phyloP scores from a whole-genome alignment of 2,329 filamentous ascomycete species.

The Calonectria fujianensis region DNA sequence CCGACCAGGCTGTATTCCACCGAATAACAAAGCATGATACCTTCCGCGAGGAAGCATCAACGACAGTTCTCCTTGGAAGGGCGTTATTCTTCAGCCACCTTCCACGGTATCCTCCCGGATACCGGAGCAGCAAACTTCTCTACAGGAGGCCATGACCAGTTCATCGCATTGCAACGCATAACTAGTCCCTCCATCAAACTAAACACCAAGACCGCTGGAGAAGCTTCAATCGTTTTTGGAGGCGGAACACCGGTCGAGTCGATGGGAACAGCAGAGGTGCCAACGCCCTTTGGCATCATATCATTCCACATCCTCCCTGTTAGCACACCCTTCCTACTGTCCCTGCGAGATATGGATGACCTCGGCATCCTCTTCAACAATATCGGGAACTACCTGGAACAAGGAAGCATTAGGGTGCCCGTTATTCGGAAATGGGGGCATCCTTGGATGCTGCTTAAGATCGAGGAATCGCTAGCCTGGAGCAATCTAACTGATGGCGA shows the following conservation, averaged over 20 bases:
- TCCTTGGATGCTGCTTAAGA: not conserved
- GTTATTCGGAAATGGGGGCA: not conserved
- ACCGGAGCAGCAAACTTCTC: not conserved
- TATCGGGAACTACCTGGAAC: not conserved
- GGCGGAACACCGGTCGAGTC: not conserved
- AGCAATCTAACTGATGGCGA: not conserved
- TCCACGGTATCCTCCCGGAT: not conserved
- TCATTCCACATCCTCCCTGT: not conserved
- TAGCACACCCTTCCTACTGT: not conserved
- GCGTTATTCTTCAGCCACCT: not conserved
- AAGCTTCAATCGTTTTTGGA: not conserved
- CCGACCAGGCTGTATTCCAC: too few species aligned
- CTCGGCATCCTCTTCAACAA: not conserved
- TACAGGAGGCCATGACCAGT: not conserved
- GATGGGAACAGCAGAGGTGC: not conserved
- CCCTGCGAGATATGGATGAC: not conserved
- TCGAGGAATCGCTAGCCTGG: not conserved
- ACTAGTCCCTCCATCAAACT: not conserved
- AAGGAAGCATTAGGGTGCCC: not conserved
- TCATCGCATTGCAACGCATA: not conserved
- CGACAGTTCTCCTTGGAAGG: too few species aligned
- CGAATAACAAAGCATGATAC: too few species aligned
- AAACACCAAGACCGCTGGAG: not conserved
- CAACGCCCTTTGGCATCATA: not conserved
- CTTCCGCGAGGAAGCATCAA: too few species aligned